These are phyloP conservation scores for Nicotiana benthamiana DNA, from an alignment of 257 asterid species.

Conservation along the genomic window DNA sequence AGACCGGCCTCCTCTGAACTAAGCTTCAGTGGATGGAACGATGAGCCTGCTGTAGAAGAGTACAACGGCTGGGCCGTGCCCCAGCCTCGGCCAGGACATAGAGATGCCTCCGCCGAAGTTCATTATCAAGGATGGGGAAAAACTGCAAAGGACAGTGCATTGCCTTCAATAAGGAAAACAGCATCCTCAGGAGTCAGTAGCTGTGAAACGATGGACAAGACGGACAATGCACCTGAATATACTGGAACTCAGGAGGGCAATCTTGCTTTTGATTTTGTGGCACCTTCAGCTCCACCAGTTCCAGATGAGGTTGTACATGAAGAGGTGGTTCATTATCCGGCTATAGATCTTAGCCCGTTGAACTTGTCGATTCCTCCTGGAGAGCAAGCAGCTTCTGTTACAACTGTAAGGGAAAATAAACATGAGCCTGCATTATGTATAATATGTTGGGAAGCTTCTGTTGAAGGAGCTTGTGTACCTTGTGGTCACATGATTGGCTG, in stretches of 20 bases:
- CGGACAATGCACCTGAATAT: background rate
- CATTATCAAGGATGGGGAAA: conserved; percentile 6
- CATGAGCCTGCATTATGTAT: conserved; percentile 5
- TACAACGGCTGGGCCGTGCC: conserved; percentile 11
- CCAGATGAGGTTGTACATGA: background rate
- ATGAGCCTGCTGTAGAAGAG: background rate
- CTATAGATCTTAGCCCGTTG: background rate
- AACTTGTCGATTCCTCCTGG: background rate
- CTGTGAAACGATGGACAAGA: background rate
- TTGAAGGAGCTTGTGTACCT: conserved; percentile 20
- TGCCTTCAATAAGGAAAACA: background rate
- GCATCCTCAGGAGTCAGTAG: background rate
- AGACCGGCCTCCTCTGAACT: background rate
- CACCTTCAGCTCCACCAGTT: conserved; percentile 16
- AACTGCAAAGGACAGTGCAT: background rate
- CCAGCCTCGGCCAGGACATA: background rate
- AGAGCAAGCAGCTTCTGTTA: background rate
- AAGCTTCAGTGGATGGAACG: conserved; percentile 8
- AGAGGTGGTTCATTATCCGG: background rate
- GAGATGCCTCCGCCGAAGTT: background rate
- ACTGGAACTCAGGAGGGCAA: background rate
- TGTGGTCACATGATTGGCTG: conserved; percentile 21
- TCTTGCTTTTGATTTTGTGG: conserved; percentile 2
- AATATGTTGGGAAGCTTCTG: conserved; percentile 15
- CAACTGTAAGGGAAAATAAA: background rate